A percentile compares a stretch with the other conserved stretches of the same genome.
These are phyloP conservation scores for Castanea sativa DNA, from an alignment of 306 rosid species.

Conservation along the genomic window DNA sequence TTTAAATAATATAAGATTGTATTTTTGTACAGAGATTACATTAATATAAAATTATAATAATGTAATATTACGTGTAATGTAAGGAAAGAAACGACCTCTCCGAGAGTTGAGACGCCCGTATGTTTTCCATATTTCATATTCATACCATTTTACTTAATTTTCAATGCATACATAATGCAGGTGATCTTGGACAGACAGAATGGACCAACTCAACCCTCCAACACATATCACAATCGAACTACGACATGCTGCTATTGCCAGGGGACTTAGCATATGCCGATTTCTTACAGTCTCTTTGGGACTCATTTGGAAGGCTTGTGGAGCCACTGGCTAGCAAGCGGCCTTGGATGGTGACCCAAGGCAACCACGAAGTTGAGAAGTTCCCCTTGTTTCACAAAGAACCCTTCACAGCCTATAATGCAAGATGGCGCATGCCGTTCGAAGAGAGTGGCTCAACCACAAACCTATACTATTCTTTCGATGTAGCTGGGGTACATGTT, in stretches of 20 bases:
- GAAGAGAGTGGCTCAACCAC: constrained; percentile 66
- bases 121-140: no score
- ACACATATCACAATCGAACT: constrained; percentile 41
- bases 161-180: constrained; percentile 21
- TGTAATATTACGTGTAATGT: no score
- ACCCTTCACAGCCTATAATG: constrained; percentile 71
- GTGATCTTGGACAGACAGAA: constrained; percentile 86
- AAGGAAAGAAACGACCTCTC: no score
- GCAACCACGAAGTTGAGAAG: constrained; percentile 77
- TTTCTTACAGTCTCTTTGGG: constrained; percentile 41
- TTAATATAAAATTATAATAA: no score
- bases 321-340: constrained; percentile 73
- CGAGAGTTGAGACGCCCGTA: no score
- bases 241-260: constrained; percentile 74
- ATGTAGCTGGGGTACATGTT: constrained; percentile 68
- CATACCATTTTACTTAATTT: background rate
- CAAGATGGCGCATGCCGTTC: constrained; percentile 84
- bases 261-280: constrained; percentile 86
- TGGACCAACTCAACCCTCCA: constrained; percentile 71
- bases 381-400: constrained; percentile 26
- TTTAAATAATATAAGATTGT: no score
- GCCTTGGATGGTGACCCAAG: constrained; percentile 96
- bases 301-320: constrained; percentile 68
- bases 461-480: constrained; percentile 79
- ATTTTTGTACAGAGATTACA: no score